Base-by-base conservation (phyloP, 179 eudicot genomes). In the Heliamphora pulchella region DNA sequence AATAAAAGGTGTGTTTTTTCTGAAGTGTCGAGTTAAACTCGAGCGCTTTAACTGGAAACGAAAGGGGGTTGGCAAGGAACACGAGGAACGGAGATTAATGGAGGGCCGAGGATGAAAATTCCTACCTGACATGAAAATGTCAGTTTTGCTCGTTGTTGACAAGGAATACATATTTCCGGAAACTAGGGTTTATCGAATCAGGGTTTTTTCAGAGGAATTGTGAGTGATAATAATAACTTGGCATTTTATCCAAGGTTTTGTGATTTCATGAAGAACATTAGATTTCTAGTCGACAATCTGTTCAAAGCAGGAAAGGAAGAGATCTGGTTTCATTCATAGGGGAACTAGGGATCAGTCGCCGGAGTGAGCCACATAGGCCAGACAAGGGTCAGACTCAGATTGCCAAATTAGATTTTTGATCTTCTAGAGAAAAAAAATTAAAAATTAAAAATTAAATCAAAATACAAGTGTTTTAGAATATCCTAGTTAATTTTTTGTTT, bases 31-130 rank as follows among this genome's bases (percentile, higher is more conserved):
- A 64, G 69, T 53, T 39, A 84, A 81, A 2, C 55, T 58, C 18
- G 69, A 71, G 55, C 54, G 78, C 44, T 57, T 79, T 9, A 61
- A 55, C 59, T 47, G 66, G 39, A 66, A 85, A 15, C 80, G 81
- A 76, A 82, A 20, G 47, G 85, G 84, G 69, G 86, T 47, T 61
- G 84, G 81, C 59, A 81, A 39, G 15, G 63, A 22, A 44, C 46
- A 59, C n/a, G 89, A 76, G 3, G 75, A 71, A 71, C 78, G 84
- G 43, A 79, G 81, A 62, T 59, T 79, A 67, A 82, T 53, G 67
- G 67, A 75, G 68, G 81, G 46, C 69, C 74, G 79, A 4, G 76
- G 53, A 61, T 72, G 53, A 61, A 59, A 61, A 77, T 14, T 6
- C 80, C 71, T 48, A 59, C 72, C 54, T 46, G 71, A 50, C 8